Conservation (phyloP, 208 protist genomes). For the Balamuthia mandrillaris region DNA sequence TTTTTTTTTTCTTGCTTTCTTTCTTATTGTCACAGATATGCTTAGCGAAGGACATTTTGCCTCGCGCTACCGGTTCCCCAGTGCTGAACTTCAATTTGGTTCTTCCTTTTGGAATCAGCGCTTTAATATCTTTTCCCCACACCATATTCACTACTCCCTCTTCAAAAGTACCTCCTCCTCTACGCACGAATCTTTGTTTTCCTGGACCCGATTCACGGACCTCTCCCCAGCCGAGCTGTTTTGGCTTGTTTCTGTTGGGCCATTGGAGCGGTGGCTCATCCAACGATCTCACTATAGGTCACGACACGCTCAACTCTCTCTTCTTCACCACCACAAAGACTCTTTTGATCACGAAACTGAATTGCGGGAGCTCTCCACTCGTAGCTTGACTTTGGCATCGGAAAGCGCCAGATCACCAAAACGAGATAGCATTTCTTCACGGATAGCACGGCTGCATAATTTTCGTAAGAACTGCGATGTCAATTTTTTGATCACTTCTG, state of each 20-base stretch:
- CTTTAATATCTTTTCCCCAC: neutral
- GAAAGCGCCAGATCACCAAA: neutral
- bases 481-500: too few relatives aligned
- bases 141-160: conserved; percentile 1
- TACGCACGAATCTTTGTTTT: neutral
- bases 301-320: neutral
- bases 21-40: neutral
- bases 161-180: neutral
- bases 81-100: neutral
- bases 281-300: neutral
- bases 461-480: too few relatives aligned
- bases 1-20: neutral
- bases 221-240: conserved; percentile 33
- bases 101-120: neutral
- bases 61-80: neutral
- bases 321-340: neutral
- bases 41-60: neutral
- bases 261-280: neutral
- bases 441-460: neutral
- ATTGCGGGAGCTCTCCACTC: neutral
- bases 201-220: conserved; percentile 36
- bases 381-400: neutral
- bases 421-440: neutral
- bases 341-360: neutral
- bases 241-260: neutral